These are phyloP conservation scores for Fomes fomentarius DNA, from an alignment of 1,284 basidiomycete genomes.

Conservation along the genomic window DNA sequence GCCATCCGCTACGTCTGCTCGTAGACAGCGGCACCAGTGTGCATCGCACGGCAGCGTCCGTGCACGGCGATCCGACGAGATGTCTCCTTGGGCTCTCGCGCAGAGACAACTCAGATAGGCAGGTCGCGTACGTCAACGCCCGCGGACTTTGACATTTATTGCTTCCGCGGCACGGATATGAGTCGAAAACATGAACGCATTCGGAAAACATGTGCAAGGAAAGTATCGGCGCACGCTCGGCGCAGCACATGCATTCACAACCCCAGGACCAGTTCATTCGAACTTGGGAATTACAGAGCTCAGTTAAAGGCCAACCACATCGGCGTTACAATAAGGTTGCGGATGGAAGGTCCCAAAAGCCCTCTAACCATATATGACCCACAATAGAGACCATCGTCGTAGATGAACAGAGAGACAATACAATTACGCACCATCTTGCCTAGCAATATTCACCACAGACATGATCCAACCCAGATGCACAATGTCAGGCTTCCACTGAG, in stretches of 20 bases:
- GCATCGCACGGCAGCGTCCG: neutral
- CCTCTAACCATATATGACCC: neutral
- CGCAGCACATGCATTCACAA: neutral
- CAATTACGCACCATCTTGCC: neutral
- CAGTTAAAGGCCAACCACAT: neutral
- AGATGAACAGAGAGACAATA: neutral
- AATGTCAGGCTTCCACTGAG: neutral
- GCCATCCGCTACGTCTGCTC: too few species aligned
- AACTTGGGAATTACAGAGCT: neutral
- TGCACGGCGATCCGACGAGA: neutral
- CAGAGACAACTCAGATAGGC: conserved; percentile 17
- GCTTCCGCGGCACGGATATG: conserved; percentile 9
- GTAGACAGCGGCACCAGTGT: neutral
- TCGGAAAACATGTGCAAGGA: neutral
- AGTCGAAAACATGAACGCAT: neutral
- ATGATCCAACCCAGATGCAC: too few species aligned
- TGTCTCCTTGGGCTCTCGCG: neutral
- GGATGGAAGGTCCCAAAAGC: neutral
- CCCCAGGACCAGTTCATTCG: neutral
- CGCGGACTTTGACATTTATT: conserved; percentile 5
- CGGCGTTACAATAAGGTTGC: neutral
- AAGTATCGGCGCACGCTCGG: neutral
- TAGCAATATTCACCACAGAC: neutral
- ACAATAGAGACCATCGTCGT: neutral
- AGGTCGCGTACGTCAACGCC: conserved; percentile 9